Conservation (phyloP, 768 basidiomycete species). For the Mycena maculata region DNA sequence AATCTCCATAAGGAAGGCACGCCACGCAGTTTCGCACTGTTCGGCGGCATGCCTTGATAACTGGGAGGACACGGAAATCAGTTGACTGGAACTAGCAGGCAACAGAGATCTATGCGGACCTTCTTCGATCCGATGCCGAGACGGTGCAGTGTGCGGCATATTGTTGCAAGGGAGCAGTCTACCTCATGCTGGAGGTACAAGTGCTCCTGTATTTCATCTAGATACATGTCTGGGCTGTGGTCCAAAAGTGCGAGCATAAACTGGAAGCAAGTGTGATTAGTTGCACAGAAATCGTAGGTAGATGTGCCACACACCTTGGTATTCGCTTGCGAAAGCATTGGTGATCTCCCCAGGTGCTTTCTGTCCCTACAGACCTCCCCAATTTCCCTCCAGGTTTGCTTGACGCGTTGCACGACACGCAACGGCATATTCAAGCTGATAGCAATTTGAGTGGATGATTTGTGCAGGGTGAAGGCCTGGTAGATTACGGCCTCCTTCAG, state of each 20-base stretch:
- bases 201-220: no score
- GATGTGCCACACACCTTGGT: conserved; percentile 1
- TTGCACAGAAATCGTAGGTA: not conserved
- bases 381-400: no score
- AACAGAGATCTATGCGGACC: not conserved
- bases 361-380: not conserved
- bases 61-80: conserved; percentile 1
- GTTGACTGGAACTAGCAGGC: conserved; percentile 1
- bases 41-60: not conserved
- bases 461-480: no score
- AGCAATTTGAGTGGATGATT: no score
- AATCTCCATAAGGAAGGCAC: not conserved
- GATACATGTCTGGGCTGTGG: no score
- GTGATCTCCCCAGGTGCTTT: conserved; percentile 14
- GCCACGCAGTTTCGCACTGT: not conserved
- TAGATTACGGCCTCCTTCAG: no score
- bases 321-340: conserved; percentile 7
- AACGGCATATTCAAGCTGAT: no score
- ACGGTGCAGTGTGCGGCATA: not conserved
- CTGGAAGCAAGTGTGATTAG: not conserved
- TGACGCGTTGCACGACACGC: no score
- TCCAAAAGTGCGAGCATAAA: no score
- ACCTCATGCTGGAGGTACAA: no score
- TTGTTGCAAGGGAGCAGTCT: not conserved
- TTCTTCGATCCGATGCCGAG: conserved; percentile 1